A percentile compares a stretch with the other conserved stretches of the same genome.
phyloP scores from a whole-genome alignment of 2,329 filamentous ascomycete genomes.

The Trichoderma atrobrunneum region DNA sequence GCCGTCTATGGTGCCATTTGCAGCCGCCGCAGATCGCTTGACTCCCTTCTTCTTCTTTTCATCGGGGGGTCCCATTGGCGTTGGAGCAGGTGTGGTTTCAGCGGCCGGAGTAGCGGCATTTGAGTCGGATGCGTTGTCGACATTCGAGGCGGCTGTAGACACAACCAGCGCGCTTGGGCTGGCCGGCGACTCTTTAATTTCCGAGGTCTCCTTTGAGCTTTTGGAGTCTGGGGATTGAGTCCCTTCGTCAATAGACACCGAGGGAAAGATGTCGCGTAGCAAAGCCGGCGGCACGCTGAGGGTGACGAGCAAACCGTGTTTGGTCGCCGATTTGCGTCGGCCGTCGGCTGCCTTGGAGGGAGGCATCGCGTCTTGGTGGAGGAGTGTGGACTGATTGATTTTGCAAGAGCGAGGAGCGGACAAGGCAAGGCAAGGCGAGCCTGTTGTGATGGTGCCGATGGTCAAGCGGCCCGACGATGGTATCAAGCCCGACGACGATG shows the following conservation, averaged over 20 bases:
- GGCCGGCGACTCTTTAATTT: constrained; percentile 45
- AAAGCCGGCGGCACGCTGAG: constrained; percentile 50
- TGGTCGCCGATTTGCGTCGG: constrained; percentile 40
- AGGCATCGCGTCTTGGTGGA: constrained; percentile 30
- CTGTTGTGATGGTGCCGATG: not conserved
- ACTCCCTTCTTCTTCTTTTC: constrained; percentile 72
- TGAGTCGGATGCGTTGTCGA: constrained; percentile 58
- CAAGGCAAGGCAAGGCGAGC: not conserved
- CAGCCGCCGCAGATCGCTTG: constrained; percentile 64
- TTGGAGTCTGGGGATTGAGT: constrained; percentile 38
- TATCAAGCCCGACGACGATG: not conserved
- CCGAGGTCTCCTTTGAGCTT: constrained; percentile 33
- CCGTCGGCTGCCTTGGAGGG: constrained; percentile 35
- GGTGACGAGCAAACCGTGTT: constrained; percentile 45
- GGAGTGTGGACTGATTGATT: not conserved
- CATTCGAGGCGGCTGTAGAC: constrained; percentile 40
- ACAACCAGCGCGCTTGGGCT: constrained; percentile 40
- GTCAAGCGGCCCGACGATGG: not conserved
- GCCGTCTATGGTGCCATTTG: constrained; percentile 61
- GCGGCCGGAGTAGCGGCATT: constrained; percentile 57
- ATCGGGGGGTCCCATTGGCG: constrained; percentile 60
- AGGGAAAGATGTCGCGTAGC: constrained; percentile 50
- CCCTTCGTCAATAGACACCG: constrained; percentile 43
- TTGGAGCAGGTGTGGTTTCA: constrained; percentile 54
- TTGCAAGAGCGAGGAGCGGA: not conserved